phyloP scores from a whole-genome alignment of 768 basidiomycete species.

The Chalciporus piperatus region DNA sequence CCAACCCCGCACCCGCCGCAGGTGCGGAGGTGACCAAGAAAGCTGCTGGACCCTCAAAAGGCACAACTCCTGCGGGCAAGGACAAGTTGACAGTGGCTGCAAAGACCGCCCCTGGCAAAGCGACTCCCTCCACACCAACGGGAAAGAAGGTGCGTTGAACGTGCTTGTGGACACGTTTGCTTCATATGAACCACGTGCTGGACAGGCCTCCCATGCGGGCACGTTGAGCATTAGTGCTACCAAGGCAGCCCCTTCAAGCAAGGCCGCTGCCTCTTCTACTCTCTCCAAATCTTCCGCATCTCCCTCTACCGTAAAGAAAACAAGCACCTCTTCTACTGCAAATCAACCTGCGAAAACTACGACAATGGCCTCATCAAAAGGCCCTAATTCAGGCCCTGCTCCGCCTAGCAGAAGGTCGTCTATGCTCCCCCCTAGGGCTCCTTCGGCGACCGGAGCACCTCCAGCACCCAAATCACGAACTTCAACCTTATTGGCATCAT shows the following conservation, averaged over 20 bases:
- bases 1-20: conserved; percentile 14
- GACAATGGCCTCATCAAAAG: conserved; percentile 32
- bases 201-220: conserved; percentile 61
- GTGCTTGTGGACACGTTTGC: conserved; percentile 16
- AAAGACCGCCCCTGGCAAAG: conserved; percentile 45
- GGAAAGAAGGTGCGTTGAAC: conserved; percentile 64
- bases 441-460: conserved; percentile 38
- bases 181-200: conserved; percentile 28
- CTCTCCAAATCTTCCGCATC: conserved; percentile 28
- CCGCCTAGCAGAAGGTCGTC: conserved; percentile 33
- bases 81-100: conserved; percentile 38
- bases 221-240: conserved; percentile 60
- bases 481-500: conserved; percentile 26
- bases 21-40: conserved; percentile 26
- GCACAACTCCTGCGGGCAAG: conserved; percentile 24
- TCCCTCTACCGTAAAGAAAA: conserved; percentile 30
- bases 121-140: conserved; percentile 49
- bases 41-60: conserved; percentile 23
- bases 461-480: conserved; percentile 39
- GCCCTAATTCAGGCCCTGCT: conserved; percentile 27
- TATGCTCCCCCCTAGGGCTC: conserved; percentile 34
- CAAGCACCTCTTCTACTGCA: conserved; percentile 25
- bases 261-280: conserved; percentile 37
- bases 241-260: conserved; percentile 43
- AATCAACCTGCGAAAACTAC: conserved; percentile 32